Evolutionary conservation across 2,329 filamentous ascomycete species (phyloP), one percentile per base, ranked within the genome.

Genomic region (Colletotrichum orchidophilum): DNA sequence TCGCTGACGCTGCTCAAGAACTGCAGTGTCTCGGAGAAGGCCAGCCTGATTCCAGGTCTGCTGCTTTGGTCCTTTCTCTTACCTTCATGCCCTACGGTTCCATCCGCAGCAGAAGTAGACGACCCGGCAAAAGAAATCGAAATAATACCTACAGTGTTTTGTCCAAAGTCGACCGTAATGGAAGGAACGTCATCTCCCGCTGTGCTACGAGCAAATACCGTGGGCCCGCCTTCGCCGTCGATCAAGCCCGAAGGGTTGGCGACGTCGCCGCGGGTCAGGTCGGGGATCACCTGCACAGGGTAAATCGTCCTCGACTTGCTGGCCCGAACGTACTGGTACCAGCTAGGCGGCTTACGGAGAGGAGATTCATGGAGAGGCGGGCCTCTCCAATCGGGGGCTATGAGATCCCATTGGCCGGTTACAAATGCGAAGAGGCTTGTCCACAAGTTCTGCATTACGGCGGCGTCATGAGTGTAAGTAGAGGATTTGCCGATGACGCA

Each of bases 131-230:
- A 87, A 7, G 79, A 76, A 50, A 87, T 83, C 4, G 77, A 79
- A 4, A 87, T 66, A 42, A 82, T 76, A 0, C 86, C 86, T 7
- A 82, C 85, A 4, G 84, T 78, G 64, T 86, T 86, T 62, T 83
- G 81, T 1, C 86, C 86, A 75, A 87, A 87, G 73, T 87, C 86
- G n/a, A 87, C 73, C 15, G 86, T 82, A 9, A 87, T 74, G 1
- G 78, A 78, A 1, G 85, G 83, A 0, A 76, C 65, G 4, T 76
- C 73, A n/a, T 71, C 49, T 9, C 27, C 12, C 8, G 49, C 54
- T 0, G 55, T 55, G 1, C n/a, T 27, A 5, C 80, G 78, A 3
- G 66, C 77, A 42, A 86, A 75, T 0, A 82, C 74, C 1, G 82
- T 81, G 4, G 78, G 64, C 18, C 64, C 63, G 15, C 71, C 70